Evolutionary conservation across 2,329 filamentous ascomycete genomes (phyloP).

Genomic region (Pseudodiploospora longispora): DNA sequence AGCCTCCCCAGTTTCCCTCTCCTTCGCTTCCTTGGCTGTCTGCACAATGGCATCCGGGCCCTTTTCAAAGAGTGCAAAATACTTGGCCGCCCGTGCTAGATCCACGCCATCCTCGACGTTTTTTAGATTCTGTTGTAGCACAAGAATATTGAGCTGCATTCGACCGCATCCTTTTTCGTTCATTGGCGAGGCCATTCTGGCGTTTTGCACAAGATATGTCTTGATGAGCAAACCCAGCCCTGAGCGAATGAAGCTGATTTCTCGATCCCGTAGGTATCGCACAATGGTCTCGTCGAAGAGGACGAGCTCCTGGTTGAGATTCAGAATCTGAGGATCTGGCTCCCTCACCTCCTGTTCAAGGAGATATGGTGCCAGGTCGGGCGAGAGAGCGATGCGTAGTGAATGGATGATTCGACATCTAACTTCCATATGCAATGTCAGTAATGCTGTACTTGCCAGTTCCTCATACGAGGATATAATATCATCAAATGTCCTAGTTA

Average conservation of each 20-base stretch:
- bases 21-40: constrained; percentile 45
- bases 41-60: constrained; percentile 59
- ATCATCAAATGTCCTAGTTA: constrained; percentile 66
- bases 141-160: constrained; percentile 88
- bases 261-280: constrained; percentile 60
- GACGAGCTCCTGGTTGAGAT: constrained; percentile 76
- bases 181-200: constrained; percentile 67
- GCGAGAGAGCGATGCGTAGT: constrained; percentile 56
- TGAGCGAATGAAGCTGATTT: constrained; percentile 66
- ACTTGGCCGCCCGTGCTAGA: constrained; percentile 55
- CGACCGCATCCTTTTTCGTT: constrained; percentile 76
- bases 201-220: constrained; percentile 65
- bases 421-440: constrained; percentile 83
- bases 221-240: constrained; percentile 75
- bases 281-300: constrained; percentile 77
- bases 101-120: constrained; percentile 71
- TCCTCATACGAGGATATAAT: constrained; percentile 78
- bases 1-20: constrained; percentile 25
- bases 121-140: constrained; percentile 93
- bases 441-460: constrained; percentile 68
- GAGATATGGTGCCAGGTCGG: constrained; percentile 51
- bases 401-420: constrained; percentile 80
- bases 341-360: constrained; percentile 67
- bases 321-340: constrained; percentile 72
- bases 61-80: constrained; percentile 59